phyloP scores from a whole-genome alignment of 2,329 filamentous ascomycete genomes.

The Cladosporium oxysporum region DNA sequence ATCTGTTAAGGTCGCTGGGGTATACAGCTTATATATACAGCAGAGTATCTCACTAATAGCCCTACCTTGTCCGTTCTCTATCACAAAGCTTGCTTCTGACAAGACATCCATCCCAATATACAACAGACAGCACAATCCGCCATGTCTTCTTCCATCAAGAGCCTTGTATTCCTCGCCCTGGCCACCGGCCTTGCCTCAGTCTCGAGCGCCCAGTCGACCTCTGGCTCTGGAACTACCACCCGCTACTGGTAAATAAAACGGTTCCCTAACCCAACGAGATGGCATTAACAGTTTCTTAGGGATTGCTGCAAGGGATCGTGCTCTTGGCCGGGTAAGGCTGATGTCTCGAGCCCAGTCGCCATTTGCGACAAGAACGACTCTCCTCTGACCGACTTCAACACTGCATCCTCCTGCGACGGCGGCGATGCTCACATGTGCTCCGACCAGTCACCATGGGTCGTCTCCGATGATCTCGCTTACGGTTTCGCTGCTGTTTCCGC shows the following conservation, averaged over 20 bases:
- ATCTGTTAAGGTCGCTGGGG: not conserved
- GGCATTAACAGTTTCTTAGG: constrained; percentile 44
- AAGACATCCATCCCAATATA: not conserved
- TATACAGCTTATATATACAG: constrained; percentile 4
- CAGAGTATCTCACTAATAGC: not conserved
- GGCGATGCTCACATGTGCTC: constrained; percentile 63
- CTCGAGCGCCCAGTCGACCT: constrained; percentile 27
- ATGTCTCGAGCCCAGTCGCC: constrained; percentile 53
- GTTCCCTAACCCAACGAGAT: not conserved
- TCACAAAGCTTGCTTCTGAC: not conserved
- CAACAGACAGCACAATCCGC: not conserved
- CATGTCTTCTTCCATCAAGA: constrained; percentile 27
- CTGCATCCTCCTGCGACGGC: constrained; percentile 57
- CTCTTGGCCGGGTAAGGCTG: constrained; percentile 59
- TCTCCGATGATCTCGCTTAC: constrained; percentile 61
- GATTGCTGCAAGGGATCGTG: constrained; percentile 74
- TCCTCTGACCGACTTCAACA: constrained; percentile 53
- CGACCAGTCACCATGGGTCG: constrained; percentile 63
- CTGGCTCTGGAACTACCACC: constrained; percentile 38
- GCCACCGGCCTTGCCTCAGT: constrained; percentile 29
- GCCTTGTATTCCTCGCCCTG: constrained; percentile 29
- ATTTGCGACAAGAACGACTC: constrained; percentile 59
- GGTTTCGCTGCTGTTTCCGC: constrained; percentile 63
- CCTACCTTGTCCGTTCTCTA: not conserved
- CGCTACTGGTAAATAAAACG: constrained; percentile 41